Conservation (phyloP, 2,329 filamentous ascomycete species). For the Aspergillus arachidicola region DNA sequence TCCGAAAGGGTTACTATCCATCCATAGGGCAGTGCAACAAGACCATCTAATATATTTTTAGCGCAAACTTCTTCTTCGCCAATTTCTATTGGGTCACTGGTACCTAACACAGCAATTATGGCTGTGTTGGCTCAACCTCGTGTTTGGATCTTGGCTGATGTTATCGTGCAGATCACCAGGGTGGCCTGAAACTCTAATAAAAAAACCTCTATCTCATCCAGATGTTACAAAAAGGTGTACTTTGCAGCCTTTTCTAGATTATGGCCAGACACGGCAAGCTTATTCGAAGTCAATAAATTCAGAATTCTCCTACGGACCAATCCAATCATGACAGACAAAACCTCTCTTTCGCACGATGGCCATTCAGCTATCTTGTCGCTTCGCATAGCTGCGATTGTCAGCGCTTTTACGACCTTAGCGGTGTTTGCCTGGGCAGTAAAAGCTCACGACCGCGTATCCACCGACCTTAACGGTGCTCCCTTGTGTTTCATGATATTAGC, state of each 20-base stretch:
- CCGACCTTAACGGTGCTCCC: not conserved
- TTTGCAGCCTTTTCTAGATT: not conserved
- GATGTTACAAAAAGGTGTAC: not conserved
- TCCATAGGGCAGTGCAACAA: not conserved
- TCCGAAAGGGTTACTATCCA: too few relatives aligned
- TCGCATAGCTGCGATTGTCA: not conserved
- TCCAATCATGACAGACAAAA: not conserved
- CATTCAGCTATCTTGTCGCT: not conserved
- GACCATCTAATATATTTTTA: not conserved
- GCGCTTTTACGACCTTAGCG: not conserved
- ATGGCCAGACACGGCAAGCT: not conserved
- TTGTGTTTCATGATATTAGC: not conserved
- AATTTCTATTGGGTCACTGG: not conserved
- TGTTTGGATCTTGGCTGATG: slow-evolving; percentile 2
- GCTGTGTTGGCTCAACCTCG: not conserved
- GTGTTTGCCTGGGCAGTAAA: not conserved
- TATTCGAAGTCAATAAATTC: accelerated
- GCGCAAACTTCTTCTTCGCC: not conserved
- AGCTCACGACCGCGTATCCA: not conserved
- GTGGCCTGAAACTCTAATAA: not conserved
- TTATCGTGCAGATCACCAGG: not conserved
- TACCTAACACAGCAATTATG: not conserved
- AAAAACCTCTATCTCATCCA: not conserved
- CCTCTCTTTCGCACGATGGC: not conserved
- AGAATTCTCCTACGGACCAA: not conserved